Base-by-base conservation (phyloP, 2,329 filamentous ascomycete species). In the Xylaria sp. region DNA sequence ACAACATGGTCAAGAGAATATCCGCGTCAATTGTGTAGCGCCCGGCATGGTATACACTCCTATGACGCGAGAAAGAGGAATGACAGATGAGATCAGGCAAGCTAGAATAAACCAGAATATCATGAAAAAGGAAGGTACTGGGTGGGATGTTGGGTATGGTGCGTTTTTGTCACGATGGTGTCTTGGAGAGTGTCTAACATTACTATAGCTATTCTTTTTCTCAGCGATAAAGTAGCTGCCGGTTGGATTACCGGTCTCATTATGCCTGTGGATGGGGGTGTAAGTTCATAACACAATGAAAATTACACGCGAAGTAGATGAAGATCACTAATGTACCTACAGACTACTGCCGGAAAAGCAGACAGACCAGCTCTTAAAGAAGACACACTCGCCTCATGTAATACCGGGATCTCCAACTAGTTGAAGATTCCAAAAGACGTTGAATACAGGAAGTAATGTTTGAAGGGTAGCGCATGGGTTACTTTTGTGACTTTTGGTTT, bases 11-110 rank as follows among this genome's bases (percentile, higher is more conserved):
- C 65, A 54, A 7, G 65, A 73, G 46, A 71, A 70, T 20, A 74
- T 74, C 28, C 66, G 72, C 3, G 69, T 73, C 23, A 73, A 73
- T 51, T 73, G 71, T 51, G 71, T 77, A 9, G 64, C 59, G 0
- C 73, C 76, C 1, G 74, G 76, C 6, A 77, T 77, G 75, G 74
- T 74, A 11, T 77, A 71, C 46, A 77, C 76, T 0, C 75, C 75
- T 0, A 77, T 77, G 76, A 66, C 63, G 3, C 59, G 75, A 2
- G 71, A 71, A 3, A 66, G 72, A 2, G 75, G 75, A 3, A 77
- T 77, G 76, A 73, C 71, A 6, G 72, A 75, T 1, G 75, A 77
- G 51, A 74, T 75, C 70, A 69, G 76, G 28, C 66, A 74, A 63
- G 71, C 69, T 1, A 68, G 77, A n/a, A 70, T 74, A 36, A 71